Evolutionary conservation across 306 rosid genomes (phyloP), one percentile per base, ranked within the genome.

Genomic region (Quercus bicolor): DNA sequence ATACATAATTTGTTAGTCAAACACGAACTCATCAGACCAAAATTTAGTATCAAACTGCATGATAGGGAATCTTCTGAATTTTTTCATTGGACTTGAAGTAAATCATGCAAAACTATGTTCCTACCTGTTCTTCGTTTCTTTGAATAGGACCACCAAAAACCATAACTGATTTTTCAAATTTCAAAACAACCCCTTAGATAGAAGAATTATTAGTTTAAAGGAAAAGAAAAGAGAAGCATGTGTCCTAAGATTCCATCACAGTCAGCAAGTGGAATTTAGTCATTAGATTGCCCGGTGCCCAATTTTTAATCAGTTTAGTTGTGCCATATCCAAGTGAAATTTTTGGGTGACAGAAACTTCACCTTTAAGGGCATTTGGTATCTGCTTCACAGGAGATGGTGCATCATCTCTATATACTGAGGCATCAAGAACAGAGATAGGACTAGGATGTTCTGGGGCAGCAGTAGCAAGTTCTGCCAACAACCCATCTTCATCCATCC

Each of bases 351-450:
- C 55, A 55, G 56, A 74, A 84, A 74, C 56, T 77, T 74, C 84
- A 94, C 98, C 98, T 86, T 80, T 74, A 64, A 84, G 89, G 77
- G 84, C 68, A 72, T 70, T 81, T 43, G 85, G 34, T 61, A 78
- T 85, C 85, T 86, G 91, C 86, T 76, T 89, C 31, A 82, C 82
- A 1, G 92, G 97, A 69, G 93, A 94, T 37, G 79, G 70, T 21
- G 31, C 86, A 71, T 90, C 90, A 51, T 92, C 94, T 82, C 90
- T 83, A 73, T 90, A 92, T 59, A 83, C 85, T 2, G 88, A 84
- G 75, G 64, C 81, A 82, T 94, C 97, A 24, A 94, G 98, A 62
- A 94, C 94, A 2, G 98, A 92, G 65, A 88, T 84, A 26, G 97
- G 97, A 81, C 98, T 92, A 2, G 94, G 91, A 83, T 92, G 93